Evolutionary conservation across 306 rosid genomes (phyloP).

Genomic region (Dryas alaskensis): DNA sequence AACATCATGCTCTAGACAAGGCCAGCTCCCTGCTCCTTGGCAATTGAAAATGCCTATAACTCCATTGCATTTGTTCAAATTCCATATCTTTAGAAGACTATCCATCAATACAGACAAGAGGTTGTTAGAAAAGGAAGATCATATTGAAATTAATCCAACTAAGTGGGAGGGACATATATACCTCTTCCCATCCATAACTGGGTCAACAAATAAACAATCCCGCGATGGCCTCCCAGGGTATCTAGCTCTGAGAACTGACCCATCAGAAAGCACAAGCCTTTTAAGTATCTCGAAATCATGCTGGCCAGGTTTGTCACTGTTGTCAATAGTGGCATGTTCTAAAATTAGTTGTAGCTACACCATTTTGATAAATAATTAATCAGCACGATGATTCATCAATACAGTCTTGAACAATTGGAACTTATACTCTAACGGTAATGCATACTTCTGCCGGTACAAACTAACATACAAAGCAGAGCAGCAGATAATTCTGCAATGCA

Average conservation of each 20-base stretch:
- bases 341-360: background rate
- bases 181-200: slow-evolving; percentile 42
- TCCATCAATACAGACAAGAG: background rate
- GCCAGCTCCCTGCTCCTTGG: slow-evolving; percentile 47
- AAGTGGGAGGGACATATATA: background rate
- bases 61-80: slow-evolving; percentile 47
- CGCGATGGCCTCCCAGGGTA: slow-evolving; percentile 41
- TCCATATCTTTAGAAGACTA: slow-evolving; percentile 47
- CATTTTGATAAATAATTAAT: background rate
- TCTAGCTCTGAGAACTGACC: slow-evolving; percentile 40
- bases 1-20: slow-evolving; percentile 18
- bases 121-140: background rate
- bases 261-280: slow-evolving; percentile 41
- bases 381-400: background rate
- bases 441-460: background rate
- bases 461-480: background rate
- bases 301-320: slow-evolving; percentile 47
- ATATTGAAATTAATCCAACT: background rate
- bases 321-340: background rate
- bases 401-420: background rate
- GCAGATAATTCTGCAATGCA: background rate
- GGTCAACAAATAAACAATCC: slow-evolving; percentile 42
- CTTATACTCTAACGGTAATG: slow-evolving; percentile 1
- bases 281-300: slow-evolving; percentile 39
- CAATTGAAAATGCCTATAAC: slow-evolving; percentile 49